Base-by-base conservation (phyloP, 768 basidiomycete genomes). In the Mrakia blollopis region DNA sequence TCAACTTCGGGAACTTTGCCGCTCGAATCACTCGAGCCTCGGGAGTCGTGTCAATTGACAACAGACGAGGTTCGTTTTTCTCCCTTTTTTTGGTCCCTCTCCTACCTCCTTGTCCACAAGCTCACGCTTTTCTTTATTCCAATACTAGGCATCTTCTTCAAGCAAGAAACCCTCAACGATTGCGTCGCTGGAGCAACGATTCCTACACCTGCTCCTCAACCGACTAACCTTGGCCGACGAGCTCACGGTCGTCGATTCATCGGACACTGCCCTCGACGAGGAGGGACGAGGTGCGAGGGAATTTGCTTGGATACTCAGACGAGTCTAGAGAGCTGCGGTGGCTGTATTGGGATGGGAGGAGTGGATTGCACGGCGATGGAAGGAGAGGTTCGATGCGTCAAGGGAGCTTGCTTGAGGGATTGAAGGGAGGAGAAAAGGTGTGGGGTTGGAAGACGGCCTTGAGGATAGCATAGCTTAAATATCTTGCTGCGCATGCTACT, bases 1-100 rank as follows among this genome's bases (percentile, higher is more conserved):
- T 35, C 61, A 21, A 65, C 63, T 65, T 75, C 63, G 74, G 74
- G 0, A 75, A 63, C 47, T 63, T 75, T 35, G 74, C 74, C 25
- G 61, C 74, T 39, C 35, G 41, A 18, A 50, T 75, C n/a, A 75
- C 61, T 9, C 62, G 61, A 10, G 44, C 62, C 32, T 39, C 63
- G 21, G 74, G 74, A 1, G 35, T 61, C 13, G 61, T 75, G 4
- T 35, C 37, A 3, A 23, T 32, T 11, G 74, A 75, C 74, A 52
- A 63, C 62, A 16, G 74, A 47, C 74, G 39, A 63, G 74, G 74
- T 75, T 63, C 13, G 61, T 75, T 47, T 47, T 21, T 37, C 11
- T 10, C 30, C 47, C 10, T 11, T 13, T 35, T 35, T 4, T 28
- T 21, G 1, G 2, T n/a, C 10, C 16, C 16, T 28, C 44, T n/a